phyloP scores from a whole-genome alignment of 2,329 filamentous ascomycete genomes.

The Paecilomyces dactylethromorphus region DNA sequence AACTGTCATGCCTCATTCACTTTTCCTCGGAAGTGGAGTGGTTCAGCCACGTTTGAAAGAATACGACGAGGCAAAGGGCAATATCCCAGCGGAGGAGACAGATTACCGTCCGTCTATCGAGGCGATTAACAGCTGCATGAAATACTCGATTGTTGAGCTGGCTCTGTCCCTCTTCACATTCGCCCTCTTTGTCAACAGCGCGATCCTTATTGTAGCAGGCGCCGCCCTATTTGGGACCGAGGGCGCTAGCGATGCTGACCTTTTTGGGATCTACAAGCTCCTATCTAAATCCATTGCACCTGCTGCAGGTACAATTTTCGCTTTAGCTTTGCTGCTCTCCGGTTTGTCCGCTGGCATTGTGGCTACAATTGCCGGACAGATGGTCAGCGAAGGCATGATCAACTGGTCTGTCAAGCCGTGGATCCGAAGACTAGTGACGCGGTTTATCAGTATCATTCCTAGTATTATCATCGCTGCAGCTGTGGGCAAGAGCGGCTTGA shows the following conservation, averaged over 20 bases:
- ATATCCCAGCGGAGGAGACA: slow-evolving; percentile 41
- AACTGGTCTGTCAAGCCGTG: slow-evolving; percentile 70
- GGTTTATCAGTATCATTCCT: slow-evolving; percentile 73
- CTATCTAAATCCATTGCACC: slow-evolving; percentile 63
- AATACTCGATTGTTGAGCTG: slow-evolving; percentile 66
- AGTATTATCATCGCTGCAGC: slow-evolving; percentile 77
- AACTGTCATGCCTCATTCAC: slow-evolving; percentile 56
- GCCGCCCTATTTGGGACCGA: slow-evolving; percentile 62
- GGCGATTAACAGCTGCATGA: slow-evolving; percentile 70
- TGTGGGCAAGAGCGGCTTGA: slow-evolving; percentile 64
- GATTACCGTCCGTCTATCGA: slow-evolving; percentile 64
- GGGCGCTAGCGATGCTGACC: slow-evolving; percentile 61
- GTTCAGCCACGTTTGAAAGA: slow-evolving; percentile 49
- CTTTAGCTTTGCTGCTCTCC: slow-evolving; percentile 70
- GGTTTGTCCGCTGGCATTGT: slow-evolving; percentile 78
- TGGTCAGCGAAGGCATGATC: slow-evolving; percentile 78
- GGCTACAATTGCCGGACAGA: slow-evolving; percentile 83
- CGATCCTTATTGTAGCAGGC: slow-evolving; percentile 76
- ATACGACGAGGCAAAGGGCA: slow-evolving; percentile 38
- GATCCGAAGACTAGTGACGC: slow-evolving; percentile 70
- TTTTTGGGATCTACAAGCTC: slow-evolving; percentile 75
- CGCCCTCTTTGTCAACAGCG: slow-evolving; percentile 75
- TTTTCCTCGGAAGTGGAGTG: slow-evolving; percentile 52
- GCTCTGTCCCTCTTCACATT: slow-evolving; percentile 71
- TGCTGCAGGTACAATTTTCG: slow-evolving; percentile 76